Conservation (phyloP, 345 rosid genomes). For the Boechera stricta region DNA sequence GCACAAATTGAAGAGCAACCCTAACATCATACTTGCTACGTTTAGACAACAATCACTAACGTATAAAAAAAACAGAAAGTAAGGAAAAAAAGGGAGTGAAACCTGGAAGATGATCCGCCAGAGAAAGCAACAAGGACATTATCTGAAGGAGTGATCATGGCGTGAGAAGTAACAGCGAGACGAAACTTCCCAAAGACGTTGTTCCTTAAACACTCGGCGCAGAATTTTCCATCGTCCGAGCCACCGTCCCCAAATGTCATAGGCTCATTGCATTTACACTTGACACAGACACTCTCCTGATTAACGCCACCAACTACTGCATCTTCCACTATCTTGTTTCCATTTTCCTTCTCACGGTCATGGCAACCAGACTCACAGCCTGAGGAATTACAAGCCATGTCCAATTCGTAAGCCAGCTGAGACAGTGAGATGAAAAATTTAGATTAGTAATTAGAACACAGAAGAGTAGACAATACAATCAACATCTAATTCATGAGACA, state of each 20-base stretch:
- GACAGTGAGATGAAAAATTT: neutral
- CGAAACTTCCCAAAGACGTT: constrained; percentile 87
- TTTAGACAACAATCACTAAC: constrained; percentile 5
- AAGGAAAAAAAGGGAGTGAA: neutral
- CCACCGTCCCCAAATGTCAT: constrained; percentile 51
- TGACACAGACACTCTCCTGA: constrained; percentile 54
- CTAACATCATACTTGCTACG: constrained; percentile 43
- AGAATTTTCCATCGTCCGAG: constrained; percentile 58
- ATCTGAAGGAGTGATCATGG: constrained; percentile 90
- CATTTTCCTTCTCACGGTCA: constrained; percentile 43
- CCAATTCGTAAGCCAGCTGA: neutral
- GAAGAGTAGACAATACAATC: neutral
- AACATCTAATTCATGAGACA: neutral
- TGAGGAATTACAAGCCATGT: constrained; percentile 77
- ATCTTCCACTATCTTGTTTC: constrained; percentile 36
- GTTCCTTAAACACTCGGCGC: constrained; percentile 74
- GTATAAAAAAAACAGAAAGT: neutral
- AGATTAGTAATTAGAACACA: neutral
- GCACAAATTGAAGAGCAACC: constrained; percentile 86
- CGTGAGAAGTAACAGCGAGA: constrained; percentile 76
- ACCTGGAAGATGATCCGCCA: constrained; percentile 92
- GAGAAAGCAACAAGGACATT: constrained; percentile 94
- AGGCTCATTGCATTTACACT: constrained; percentile 73
- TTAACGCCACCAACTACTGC: neutral
- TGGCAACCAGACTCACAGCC: constrained; percentile 65